A percentile compares a stretch with the other conserved stretches of the same genome.
These are phyloP conservation scores for Choanephora cucurbitarum DNA, from an alignment of 371 early-diverging fungal species.

Conservation along the genomic window DNA sequence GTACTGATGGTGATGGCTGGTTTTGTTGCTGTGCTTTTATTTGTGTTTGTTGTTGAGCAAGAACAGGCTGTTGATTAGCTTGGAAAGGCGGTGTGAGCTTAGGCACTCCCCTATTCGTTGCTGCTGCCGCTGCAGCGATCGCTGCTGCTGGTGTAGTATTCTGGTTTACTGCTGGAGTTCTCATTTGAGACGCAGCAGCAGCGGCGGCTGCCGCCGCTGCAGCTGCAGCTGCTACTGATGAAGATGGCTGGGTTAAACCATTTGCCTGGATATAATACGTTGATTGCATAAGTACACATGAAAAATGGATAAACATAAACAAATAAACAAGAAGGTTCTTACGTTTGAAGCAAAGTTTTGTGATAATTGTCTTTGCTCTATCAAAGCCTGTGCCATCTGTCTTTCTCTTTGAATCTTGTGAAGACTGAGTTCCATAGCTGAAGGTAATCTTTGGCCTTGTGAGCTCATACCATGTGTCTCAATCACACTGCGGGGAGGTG, in stretches of 20 bases:
- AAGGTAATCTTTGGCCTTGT: conserved; percentile 54
- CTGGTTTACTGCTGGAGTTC: conserved; percentile 21
- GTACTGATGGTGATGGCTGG: conserved; percentile 4
- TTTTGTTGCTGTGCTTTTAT: conserved; percentile 27
- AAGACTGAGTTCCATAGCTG: conserved; percentile 73
- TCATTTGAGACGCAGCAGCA: conserved; percentile 30
- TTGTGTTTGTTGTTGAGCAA: conserved; percentile 31
- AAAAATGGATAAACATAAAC: conserved; percentile 10
- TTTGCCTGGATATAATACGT: conserved; percentile 14
- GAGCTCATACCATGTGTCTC: conserved; percentile 48
- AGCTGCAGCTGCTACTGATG: conserved; percentile 28
- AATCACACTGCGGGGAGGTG: conserved; percentile 47
- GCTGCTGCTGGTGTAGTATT: conserved; percentile 30
- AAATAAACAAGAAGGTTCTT: conserved; percentile 3
- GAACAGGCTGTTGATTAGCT: conserved; percentile 4
- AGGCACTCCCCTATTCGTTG: conserved; percentile 17
- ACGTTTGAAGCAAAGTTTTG: conserved; percentile 21
- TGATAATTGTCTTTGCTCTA: conserved; percentile 70
- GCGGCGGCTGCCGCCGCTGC: conserved; percentile 37
- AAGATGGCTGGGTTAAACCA: conserved; percentile 27
- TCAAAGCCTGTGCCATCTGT: conserved; percentile 64
- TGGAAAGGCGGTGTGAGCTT: conserved; percentile 11
- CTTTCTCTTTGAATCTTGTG: conserved; percentile 76
- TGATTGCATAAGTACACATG: too few species aligned
- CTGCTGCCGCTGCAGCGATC: conserved; percentile 37